These are phyloP conservation scores for Eucalyptus regnans DNA, from an alignment of 345 rosid species.

Conservation along the genomic window DNA sequence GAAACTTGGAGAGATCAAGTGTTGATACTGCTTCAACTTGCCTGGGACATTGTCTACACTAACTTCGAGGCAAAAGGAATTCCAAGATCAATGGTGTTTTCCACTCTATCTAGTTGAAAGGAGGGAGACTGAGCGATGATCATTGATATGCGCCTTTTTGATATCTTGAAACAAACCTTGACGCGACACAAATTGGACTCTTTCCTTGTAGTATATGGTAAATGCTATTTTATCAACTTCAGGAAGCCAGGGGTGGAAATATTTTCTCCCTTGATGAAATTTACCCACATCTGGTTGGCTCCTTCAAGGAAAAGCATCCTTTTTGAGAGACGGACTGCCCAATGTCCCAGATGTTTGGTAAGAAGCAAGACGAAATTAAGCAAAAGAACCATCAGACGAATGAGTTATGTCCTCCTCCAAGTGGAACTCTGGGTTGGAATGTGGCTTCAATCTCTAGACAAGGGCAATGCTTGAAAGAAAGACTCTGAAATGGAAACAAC, in stretches of 20 bases:
- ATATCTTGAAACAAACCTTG: not conserved
- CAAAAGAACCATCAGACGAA: conserved; percentile 23
- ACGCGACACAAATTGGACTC: not conserved
- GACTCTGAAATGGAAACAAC: conserved; percentile 32
- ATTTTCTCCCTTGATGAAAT: not conserved
- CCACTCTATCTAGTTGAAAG: not conserved
- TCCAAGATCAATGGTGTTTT: not conserved
- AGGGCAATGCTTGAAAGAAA: conserved; percentile 63
- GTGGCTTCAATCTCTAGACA: conserved; percentile 32
- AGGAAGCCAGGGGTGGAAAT: not conserved
- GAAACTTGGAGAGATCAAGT: not conserved
- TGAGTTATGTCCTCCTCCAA: conserved; percentile 69
- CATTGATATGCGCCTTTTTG: not conserved
- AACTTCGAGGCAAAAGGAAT: not conserved
- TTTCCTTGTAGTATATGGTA: not conserved
- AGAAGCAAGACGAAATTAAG: not conserved
- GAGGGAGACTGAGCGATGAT: not conserved
- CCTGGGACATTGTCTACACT: not conserved
- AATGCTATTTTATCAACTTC: not conserved
- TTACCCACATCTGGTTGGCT: not conserved
- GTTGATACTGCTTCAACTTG: not conserved
- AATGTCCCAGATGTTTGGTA: not conserved
- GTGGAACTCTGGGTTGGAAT: conserved; percentile 76
- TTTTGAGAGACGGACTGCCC: not conserved
- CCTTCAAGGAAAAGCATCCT: not conserved